Percentiles rank a stretch among this genome's conserved stretches.
These are phyloP conservation scores for Beauveria caledonica DNA, from an alignment of 2,329 filamentous ascomycete genomes.

Conservation along the genomic window DNA sequence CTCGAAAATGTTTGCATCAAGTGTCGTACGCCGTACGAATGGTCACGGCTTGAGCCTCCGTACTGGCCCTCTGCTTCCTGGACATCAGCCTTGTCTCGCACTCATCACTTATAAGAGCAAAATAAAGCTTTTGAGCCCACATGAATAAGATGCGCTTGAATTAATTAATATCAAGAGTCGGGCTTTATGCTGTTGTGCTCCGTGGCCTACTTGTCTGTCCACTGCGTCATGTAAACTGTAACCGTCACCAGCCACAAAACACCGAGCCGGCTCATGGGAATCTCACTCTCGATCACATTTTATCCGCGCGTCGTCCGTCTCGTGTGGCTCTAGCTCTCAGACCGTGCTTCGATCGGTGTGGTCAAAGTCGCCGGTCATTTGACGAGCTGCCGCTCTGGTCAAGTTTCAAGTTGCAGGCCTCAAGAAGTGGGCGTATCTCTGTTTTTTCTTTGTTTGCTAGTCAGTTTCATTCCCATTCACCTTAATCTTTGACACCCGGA, in stretches of 20 bases:
- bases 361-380: neutral
- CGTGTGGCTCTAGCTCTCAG: neutral
- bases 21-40: neutral
- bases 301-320: neutral
- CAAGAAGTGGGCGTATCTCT: neutral
- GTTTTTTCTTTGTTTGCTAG: neutral
- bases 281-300: neutral
- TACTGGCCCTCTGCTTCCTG: neutral
- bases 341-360: neutral
- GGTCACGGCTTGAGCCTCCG: neutral
- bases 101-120: no score
- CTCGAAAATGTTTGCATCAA: neutral
- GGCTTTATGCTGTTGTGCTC: neutral
- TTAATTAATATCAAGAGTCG: no score
- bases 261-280: neutral
- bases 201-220: neutral
- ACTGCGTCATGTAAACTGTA: neutral
- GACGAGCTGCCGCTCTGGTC: neutral
- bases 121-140: no score
- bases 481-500: neutral
- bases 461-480: neutral
- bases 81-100: no score
- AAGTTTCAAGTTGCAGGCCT: neutral
- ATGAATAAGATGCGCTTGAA: no score
- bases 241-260: neutral